Evolutionary conservation across 2,329 filamentous ascomycete genomes (phyloP), one percentile per base, ranked within the genome.

Genomic region (Fusarium pseudograminearum): DNA sequence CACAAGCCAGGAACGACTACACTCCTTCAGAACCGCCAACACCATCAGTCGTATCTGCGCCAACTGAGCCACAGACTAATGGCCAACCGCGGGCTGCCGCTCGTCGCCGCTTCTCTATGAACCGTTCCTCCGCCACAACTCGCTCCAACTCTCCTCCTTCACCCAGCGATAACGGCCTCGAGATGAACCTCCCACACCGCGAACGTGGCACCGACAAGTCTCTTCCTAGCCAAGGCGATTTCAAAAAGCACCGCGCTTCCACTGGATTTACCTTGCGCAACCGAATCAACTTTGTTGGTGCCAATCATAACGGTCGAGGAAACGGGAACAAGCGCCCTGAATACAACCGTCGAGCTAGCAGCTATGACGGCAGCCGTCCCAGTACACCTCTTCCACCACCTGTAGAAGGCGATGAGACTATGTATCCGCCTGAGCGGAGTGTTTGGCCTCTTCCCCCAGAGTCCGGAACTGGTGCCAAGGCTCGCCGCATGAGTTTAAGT

Each of bases 381-480:
- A 70, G 15, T 38, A 72, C 70, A 71, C 69, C 56, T 69, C 57
- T 62, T 18, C 63, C 31, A 50, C 70, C 60, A 20, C 61, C 26
- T 53, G 61, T 41, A 41, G 65, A 65, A 34, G 63, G 74, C 38
- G 70, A 76, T 28, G 66, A 76, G 18, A 73, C 75, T 7, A 78
- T 74, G 26, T 78, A 76, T 54, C 78, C 78, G 5, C 79, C 79
- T 11, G 78, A 86, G 64, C 81, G 84, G 20, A 78, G 85, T 36
- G 83, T 86, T 3, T 90, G 87, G 86, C 83, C 85, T 3, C 83
- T 90, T 33, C 85, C 89, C 2, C 91, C 92, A 3, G 89, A 89
- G 54, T 86, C 86, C 24, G 92, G 92, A 15, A 91, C 90, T 20
- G 92, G 92, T 12, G 85, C 92, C 77, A 95, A 94, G 81, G 90